These are phyloP conservation scores for Colletotrichum brevisporum DNA, from an alignment of 2,329 filamentous ascomycete genomes.

Conservation along the genomic window DNA sequence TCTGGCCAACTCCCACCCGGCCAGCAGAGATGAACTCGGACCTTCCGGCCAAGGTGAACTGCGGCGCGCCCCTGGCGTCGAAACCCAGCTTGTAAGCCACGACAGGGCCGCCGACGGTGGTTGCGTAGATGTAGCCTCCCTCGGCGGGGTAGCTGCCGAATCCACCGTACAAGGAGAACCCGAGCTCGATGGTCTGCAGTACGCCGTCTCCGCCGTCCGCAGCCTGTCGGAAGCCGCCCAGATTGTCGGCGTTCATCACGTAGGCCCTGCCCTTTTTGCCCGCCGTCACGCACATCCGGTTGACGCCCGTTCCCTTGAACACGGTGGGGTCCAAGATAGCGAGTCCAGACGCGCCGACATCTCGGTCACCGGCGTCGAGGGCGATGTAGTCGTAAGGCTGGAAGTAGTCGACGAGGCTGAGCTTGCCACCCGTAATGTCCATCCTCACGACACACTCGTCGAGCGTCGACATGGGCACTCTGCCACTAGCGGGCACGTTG, in stretches of 20 bases:
- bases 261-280: constrained; percentile 58
- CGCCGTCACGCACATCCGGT: constrained; percentile 53
- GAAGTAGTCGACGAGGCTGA: constrained; percentile 54
- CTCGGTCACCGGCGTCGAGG: constrained; percentile 55
- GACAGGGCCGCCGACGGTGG: constrained; percentile 46
- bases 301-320: constrained; percentile 52
- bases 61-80: constrained; percentile 43
- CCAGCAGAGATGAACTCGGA: constrained; percentile 46
- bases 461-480: constrained; percentile 49
- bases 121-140: constrained; percentile 57
- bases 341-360: constrained; percentile 55
- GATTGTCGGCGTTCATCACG: constrained; percentile 56
- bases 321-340: constrained; percentile 50
- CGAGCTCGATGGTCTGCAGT: constrained; percentile 52
- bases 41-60: constrained; percentile 51
- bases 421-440: constrained; percentile 44
- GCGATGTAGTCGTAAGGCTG: constrained; percentile 57
- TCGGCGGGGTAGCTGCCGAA: constrained; percentile 57
- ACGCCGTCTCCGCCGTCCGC: constrained; percentile 52
- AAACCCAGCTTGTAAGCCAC: constrained; percentile 42
- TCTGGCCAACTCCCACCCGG: constrained; percentile 48
- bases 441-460: constrained; percentile 52
- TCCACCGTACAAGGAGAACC: constrained; percentile 53
- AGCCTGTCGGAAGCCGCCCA: constrained; percentile 57
- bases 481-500: constrained; percentile 51